phyloP scores from a whole-genome alignment of 345 rosid species.

The Citrus unshiu region DNA sequence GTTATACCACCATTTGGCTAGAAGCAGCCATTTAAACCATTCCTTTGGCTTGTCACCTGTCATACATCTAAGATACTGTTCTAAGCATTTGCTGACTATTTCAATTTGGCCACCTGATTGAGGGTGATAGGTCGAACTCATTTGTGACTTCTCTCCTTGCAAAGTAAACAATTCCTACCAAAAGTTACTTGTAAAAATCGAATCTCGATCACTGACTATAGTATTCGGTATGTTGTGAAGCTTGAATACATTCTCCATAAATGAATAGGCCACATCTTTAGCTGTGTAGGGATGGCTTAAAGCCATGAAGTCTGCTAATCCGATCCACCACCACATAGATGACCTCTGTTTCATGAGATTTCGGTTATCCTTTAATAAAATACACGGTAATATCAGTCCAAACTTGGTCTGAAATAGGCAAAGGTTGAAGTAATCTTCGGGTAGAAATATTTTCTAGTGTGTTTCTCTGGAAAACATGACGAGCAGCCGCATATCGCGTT shows the following conservation, averaged over 20 bases:
- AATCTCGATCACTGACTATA: background rate
- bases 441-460: background rate
- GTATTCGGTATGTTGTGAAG: background rate
- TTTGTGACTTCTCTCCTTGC: background rate
- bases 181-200: background rate
- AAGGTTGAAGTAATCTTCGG: background rate
- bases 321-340: background rate
- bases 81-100: background rate
- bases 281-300: background rate
- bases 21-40: background rate
- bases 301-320: background rate
- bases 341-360: background rate
- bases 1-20: background rate
- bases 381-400: slow-evolving; percentile 4
- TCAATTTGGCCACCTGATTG: background rate
- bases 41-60: background rate
- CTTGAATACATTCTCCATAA: background rate
- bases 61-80: background rate
- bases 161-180: too few species aligned
- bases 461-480: background rate
- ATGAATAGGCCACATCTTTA: background rate
- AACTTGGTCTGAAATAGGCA: background rate
- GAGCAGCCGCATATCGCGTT: background rate
- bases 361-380: background rate
- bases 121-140: background rate